A percentile compares a stretch with the other conserved stretches of the same genome.
Evolutionary conservation across 2,329 filamentous ascomycete species (phyloP).

Genomic region (Monosporascus cannonballus): DNA sequence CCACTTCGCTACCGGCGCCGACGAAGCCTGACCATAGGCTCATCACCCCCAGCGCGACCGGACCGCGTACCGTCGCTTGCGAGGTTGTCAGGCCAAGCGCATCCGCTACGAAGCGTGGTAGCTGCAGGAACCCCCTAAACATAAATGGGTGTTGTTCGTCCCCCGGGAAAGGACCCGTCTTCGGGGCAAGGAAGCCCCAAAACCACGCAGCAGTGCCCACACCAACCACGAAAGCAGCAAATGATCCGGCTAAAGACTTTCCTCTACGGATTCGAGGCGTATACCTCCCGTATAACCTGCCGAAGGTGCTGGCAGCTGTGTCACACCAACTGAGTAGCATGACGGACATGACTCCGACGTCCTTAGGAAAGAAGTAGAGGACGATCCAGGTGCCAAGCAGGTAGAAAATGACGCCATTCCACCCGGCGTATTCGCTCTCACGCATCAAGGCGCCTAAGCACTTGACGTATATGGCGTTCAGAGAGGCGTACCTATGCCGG

Average conservation of each 20-base stretch:
- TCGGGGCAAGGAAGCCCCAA: constrained; percentile 79
- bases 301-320: constrained; percentile 92
- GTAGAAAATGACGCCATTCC: constrained; percentile 97
- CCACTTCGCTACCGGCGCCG: constrained; percentile 81
- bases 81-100: constrained; percentile 54
- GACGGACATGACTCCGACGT: constrained; percentile 83
- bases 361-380: constrained; percentile 84
- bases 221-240: constrained; percentile 78
- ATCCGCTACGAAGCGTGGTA: constrained; percentile 56
- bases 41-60: constrained; percentile 70
- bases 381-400: constrained; percentile 85
- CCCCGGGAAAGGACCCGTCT: constrained; percentile 58
- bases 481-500: constrained; percentile 71
- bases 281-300: constrained; percentile 80
- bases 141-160: constrained; percentile 69
- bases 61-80: constrained; percentile 60
- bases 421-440: constrained; percentile 88
- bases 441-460: constrained; percentile 88
- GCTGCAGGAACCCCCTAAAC: constrained; percentile 69
- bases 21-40: constrained; percentile 84
- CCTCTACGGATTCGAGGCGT: constrained; percentile 79
- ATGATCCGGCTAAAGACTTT: constrained; percentile 85
- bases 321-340: constrained; percentile 96
- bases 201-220: constrained; percentile 78
- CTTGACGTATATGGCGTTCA: constrained; percentile 85